Conservation (phyloP, 805 yeast species). For the Candida pseudofarinosa region DNA sequence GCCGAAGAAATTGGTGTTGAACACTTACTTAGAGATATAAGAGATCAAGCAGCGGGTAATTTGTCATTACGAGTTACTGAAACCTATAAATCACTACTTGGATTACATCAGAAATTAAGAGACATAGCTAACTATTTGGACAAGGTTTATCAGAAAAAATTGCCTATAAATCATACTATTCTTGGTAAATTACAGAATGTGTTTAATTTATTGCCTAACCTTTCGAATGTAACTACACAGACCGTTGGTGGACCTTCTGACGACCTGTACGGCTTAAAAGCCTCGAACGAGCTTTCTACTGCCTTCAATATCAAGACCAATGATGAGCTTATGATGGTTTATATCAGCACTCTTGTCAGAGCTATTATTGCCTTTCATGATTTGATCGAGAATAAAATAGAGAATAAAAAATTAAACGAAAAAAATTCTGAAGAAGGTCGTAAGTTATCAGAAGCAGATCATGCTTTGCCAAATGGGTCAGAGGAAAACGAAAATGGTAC, state of each 20-base stretch:
- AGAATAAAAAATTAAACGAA: slow-evolving; percentile 55
- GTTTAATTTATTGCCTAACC: slow-evolving; percentile 86
- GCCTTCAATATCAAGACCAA: slow-evolving; percentile 92
- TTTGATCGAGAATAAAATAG: slow-evolving; percentile 91
- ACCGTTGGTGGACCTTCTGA: slow-evolving; percentile 3
- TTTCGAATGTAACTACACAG: slow-evolving; percentile 27
- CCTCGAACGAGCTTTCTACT: slow-evolving; percentile 56
- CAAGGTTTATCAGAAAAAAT: slow-evolving; percentile 61
- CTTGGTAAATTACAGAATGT: slow-evolving; percentile 92
- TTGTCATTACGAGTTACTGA: slow-evolving; percentile 82
- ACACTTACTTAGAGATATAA: slow-evolving; percentile 86
- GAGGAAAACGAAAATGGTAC: not conserved
- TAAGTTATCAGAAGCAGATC: slow-evolving; percentile 29
- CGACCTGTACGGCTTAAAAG: slow-evolving; percentile 5
- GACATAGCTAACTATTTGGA: slow-evolving; percentile 77
- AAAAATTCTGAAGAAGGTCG: slow-evolving; percentile 26
- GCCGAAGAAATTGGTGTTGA: slow-evolving; percentile 99
- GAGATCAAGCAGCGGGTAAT: slow-evolving; percentile 95
- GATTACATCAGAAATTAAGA: slow-evolving; percentile 71
- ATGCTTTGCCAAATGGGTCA: not conserved
- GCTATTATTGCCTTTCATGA: slow-evolving; percentile 96
- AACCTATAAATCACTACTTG: slow-evolving; percentile 83
- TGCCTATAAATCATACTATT: slow-evolving; percentile 88
- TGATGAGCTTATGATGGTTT: slow-evolving; percentile 92
- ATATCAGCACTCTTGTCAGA: slow-evolving; percentile 83